Evolutionary conservation across 2,329 filamentous ascomycete species (phyloP).

Genomic region (Sporothrix mexicana): DNA sequence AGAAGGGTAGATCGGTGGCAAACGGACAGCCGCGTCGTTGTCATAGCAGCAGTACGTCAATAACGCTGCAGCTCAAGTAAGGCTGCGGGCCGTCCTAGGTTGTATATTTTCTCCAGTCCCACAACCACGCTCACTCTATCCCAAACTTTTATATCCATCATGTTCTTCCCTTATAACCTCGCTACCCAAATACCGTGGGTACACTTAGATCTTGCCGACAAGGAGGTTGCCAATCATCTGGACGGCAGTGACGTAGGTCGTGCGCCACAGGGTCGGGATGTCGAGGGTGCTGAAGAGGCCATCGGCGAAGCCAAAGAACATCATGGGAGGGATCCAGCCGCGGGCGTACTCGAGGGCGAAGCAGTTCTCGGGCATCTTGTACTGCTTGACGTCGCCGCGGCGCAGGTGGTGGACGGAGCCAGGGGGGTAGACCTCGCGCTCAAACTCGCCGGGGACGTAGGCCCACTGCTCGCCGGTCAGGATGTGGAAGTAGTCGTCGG

Average conservation of each 20-base stretch:
- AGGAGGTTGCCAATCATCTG: conserved; percentile 79
- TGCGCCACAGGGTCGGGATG: conserved; percentile 82
- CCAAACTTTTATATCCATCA: not conserved
- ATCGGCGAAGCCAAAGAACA: conserved; percentile 88
- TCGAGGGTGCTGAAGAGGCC: conserved; percentile 80
- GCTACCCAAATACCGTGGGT: no score
- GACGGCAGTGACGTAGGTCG: conserved; percentile 72
- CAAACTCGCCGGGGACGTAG: conserved; percentile 71
- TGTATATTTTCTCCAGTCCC: not conserved
- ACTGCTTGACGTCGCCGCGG: conserved; percentile 78
- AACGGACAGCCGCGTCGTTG: conserved; percentile 7
- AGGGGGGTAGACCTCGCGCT: conserved; percentile 71
- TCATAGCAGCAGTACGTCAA: no score
- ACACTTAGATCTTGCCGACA: conserved; percentile 67
- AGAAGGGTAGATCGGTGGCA: not conserved
- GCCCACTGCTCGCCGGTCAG: conserved; percentile 77
- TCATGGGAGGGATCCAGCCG: conserved; percentile 92
- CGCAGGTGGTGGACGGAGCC: conserved; percentile 74
- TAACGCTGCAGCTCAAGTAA: conserved; percentile 1
- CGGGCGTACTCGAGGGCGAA: conserved; percentile 84
- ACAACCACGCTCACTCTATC: not conserved
- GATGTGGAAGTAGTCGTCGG: conserved; percentile 95
- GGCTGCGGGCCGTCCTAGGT: not conserved
- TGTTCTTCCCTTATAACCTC: not conserved
- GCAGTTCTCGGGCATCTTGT: conserved; percentile 76